Base-by-base conservation (phyloP, 2,329 filamentous ascomycete species). In the Sporothrix variecibatus region DNA sequence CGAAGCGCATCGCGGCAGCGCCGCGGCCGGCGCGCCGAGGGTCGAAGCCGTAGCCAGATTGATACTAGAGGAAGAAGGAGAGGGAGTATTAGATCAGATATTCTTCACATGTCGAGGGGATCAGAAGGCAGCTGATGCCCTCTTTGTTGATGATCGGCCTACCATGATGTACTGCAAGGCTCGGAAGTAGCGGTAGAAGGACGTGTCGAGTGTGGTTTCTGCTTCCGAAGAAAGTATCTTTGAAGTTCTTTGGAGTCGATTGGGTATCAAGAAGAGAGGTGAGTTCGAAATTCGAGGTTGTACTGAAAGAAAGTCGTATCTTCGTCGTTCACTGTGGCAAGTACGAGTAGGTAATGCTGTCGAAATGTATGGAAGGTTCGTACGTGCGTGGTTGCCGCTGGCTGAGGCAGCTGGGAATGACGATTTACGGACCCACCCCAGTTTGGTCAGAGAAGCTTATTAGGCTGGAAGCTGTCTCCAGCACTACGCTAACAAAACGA, bases 1-100 rank as follows among this genome's bases (percentile, higher is more conserved):
- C 95, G 85, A 99, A 99, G 75, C 95, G 93, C 79, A 94, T 93
- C 72, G 86, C 78, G 84, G 86, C 79, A 82, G 86, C 82, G 72
- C 86, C 83, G 75, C 87, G 85, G 74, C 84, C 82, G 34, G 81
- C 80, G 34, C 83, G 82, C n/a, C 58, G 74, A 9, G 67, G 60
- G n/a, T 75, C 67, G 31, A 73, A 73, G 46, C 73, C 76, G 17
- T 62, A 77, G 68, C 72, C 71, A 38, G 71, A 2, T 20, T 12
- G 23, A 60, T 60, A 69, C 72, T 75, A 64, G 23, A 46, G 8
- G 7, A 17, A 6, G 11, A 31, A 51, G 8, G 34, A 51, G 12
- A 17, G 11, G n/a, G 6, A 23, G 3, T 23, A n/a, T 12, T 60
- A 31, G 20, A 8, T 56, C 20, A 38, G 46, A 51, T 17, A n/a